Evolutionary conservation across 192 early-diverging fungal genomes (phyloP).

Genomic region (Rhizophagus prolifer): DNA sequence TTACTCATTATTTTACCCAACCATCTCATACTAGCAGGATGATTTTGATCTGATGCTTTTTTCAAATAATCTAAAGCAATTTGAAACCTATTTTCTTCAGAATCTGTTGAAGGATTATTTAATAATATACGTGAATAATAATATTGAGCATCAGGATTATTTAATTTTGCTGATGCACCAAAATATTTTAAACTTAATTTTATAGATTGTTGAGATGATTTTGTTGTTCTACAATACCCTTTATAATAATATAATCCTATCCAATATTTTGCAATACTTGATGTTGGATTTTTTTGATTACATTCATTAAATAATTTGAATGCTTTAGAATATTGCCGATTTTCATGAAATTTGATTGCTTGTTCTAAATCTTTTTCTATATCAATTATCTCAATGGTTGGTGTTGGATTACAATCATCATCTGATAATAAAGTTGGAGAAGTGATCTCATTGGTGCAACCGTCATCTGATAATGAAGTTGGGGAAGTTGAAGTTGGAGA

Average conservation of each 20-base stretch:
- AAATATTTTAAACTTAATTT: neutral
- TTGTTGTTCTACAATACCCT: neutral
- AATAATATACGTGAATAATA: neutral
- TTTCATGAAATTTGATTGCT: neutral
- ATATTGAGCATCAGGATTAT: neutral
- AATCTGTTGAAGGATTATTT: neutral
- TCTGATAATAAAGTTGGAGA: neutral
- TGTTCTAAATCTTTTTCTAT: neutral
- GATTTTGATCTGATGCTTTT: neutral
- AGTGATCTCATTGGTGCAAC: no score
- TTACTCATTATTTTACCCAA: neutral
- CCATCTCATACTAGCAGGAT: neutral
- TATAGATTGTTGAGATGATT: neutral
- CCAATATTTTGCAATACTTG: neutral
- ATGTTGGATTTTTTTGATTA: neutral
- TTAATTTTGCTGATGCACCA: neutral
- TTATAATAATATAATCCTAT: slow-evolving; percentile 1
- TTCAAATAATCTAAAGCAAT: neutral
- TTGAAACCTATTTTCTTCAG: neutral
- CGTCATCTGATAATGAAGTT: no score
- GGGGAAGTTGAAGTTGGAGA: neutral
- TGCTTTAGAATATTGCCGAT: neutral
- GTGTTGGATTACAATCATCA: neutral
- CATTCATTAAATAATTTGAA: neutral
- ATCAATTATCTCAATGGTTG: neutral